A percentile compares a stretch with the other conserved stretches of the same genome.
These are phyloP conservation scores for Schizosaccharomyces octosporus DNA, from an alignment of 805 yeast genomes.

Conservation along the genomic window DNA sequence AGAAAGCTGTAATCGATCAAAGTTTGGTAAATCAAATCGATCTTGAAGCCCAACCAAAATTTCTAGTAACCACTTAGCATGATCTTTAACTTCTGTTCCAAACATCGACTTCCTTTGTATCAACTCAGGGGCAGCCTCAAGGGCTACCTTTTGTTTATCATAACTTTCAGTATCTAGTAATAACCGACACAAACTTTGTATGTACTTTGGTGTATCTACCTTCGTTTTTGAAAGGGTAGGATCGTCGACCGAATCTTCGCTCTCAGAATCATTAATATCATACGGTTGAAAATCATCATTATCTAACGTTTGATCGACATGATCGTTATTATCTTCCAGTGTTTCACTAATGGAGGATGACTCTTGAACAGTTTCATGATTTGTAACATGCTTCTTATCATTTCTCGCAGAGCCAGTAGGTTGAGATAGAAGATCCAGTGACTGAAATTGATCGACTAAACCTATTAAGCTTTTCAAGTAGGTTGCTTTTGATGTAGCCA, in stretches of 20 bases:
- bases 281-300: not conserved
- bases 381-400: no score
- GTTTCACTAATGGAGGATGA: no score
- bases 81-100: not conserved
- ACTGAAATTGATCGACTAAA: not conserved
- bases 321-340: not conserved
- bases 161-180: not conserved
- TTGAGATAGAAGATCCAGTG: not conserved
- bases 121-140: not conserved
- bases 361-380: no score
- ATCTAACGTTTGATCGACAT: not conserved
- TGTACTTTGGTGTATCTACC: not conserved
- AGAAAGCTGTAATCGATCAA: not conserved
- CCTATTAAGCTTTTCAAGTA: not conserved
- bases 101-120: not conserved
- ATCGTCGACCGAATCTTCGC: not conserved
- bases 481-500: not conserved
- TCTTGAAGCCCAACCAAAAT: not conserved
- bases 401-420: no score
- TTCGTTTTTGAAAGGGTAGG: not conserved
- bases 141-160: not conserved
- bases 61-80: not conserved
- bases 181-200: not conserved
- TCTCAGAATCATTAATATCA: not conserved
- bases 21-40: not conserved